Base-by-base conservation (phyloP, 345 rosid species). In the Populus alba region DNA sequence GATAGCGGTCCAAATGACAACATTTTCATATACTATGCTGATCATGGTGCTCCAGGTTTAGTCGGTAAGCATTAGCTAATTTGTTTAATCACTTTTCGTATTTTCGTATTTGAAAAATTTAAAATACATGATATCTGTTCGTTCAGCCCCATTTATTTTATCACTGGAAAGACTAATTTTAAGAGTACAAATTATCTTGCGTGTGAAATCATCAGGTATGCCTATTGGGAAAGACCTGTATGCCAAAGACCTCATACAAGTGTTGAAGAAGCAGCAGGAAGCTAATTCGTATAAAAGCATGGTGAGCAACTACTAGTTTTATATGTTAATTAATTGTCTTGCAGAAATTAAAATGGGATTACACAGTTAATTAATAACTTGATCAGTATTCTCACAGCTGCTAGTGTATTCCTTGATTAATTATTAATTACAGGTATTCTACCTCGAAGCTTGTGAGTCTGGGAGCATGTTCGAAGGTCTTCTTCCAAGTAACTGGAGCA, bases 401-500 rank as follows among this genome's bases (percentile, higher is more conserved):
- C 45, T 41, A 47, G 4, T 47, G 1, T 3, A 47, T 47, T 47
- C 53, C 17, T 47, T 12, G 18, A 47, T 47, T 16, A 15, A 47
- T 47, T 4, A 16, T 47, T 5, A 7, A 16, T 47, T 5, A 5
- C 49, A 90, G 95, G 95, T 85, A 51, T 76, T 91, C 17, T 93
- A 89, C 77, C 67, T 91, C 11, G 96, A 91, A 80, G 90, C 97
- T 5, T 93, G 97, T 55, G 89, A 91, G 72, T 59, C 90, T 4
- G 96, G 94, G 71, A 90, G 92, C 79, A 86, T 91, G 82, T 86
- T 93, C 62, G 85, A 90, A 39, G 97, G 92, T 31, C 37, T 89
- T 15, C 84, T 93, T 65, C 80, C 88, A 38, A 51, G 76, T 0
- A 75, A 84, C 68, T 63, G 81, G 63, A 87, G 81, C 29, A 84